A percentile compares a stretch with the other conserved stretches of the same genome.
Conservation (phyloP, 78 protist species). For the Dictyostelium purpureum region DNA sequence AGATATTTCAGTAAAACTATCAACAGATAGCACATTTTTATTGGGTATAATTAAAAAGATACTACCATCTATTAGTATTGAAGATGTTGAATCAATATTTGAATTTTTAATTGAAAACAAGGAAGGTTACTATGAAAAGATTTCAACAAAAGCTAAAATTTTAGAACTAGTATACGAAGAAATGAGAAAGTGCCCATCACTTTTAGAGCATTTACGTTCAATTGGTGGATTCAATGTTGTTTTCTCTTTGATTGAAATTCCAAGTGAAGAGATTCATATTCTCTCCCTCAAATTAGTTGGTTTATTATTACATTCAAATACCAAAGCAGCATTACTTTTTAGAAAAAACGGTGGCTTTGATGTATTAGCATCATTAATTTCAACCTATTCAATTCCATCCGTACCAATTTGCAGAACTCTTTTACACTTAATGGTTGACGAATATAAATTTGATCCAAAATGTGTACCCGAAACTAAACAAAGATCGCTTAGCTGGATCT, state of each 20-base stretch:
- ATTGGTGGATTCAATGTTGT: conserved; percentile 73
- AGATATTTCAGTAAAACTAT: conserved; percentile 14
- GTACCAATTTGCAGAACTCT: conserved; percentile 15
- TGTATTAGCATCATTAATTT: conserved; percentile 17
- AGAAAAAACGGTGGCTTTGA: conserved; percentile 71
- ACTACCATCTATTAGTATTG: conserved; percentile 10
- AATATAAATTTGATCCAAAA: conserved; percentile 69
- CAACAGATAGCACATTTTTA: background rate
- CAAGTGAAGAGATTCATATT: conserved; percentile 58
- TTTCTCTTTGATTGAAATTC: conserved; percentile 57
- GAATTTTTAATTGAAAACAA: conserved; percentile 31
- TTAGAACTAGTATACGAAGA: conserved; percentile 65
- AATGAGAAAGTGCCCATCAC: conserved; percentile 60
- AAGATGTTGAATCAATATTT: conserved; percentile 58
- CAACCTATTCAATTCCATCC: conserved; percentile 27
- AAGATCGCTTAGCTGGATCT: conserved; percentile 55
- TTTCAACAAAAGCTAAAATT: conserved; percentile 19
- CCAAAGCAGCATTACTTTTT: conserved; percentile 49
- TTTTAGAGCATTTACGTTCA: conserved; percentile 41
- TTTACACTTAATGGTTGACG: conserved; percentile 20
- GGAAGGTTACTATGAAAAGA: conserved; percentile 29
- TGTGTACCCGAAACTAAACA: conserved; percentile 67
- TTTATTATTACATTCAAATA: conserved; percentile 27
- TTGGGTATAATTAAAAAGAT: conserved; percentile 43
- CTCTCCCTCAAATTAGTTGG: conserved; percentile 44